Evolutionary conservation across 257 asterid genomes (phyloP).

Genomic region (Nemophila menziesii): DNA sequence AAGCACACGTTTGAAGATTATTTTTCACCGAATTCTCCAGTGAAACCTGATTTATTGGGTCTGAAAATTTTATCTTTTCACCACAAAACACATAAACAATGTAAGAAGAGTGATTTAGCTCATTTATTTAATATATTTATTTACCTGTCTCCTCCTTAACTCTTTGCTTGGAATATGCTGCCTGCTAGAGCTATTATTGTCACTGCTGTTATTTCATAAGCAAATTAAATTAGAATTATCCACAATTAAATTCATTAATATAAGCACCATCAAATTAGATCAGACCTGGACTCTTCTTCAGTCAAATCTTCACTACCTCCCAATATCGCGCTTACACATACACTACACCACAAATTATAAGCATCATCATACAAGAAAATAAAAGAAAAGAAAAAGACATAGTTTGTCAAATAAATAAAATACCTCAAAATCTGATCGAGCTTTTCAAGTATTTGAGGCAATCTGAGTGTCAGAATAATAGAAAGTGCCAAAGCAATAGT

Average conservation of each 20-base stretch:
- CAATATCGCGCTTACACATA: conserved; percentile 75
- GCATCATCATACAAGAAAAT: conserved; percentile 9
- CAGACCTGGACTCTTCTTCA: conserved; percentile 92
- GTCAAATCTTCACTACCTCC: conserved; percentile 72
- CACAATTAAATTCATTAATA: not conserved
- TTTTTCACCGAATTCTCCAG: conserved; percentile 74
- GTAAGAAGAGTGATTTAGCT: too few species aligned
- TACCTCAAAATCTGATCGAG: conserved; percentile 94
- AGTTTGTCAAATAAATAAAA: conserved; percentile 9
- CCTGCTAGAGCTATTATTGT: conserved; percentile 41
- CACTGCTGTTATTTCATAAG: conserved; percentile 36
- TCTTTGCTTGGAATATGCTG: conserved; percentile 78
- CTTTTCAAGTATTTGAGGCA: conserved; percentile 87
- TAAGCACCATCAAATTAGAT: conserved; percentile 1
- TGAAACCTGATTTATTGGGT: conserved; percentile 68
- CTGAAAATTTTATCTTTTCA: conserved; percentile 63
- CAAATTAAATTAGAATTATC: conserved; percentile 10
- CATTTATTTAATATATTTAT: conserved; percentile 4
- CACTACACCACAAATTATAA: conserved; percentile 32
- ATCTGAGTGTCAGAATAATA: conserved; percentile 61
- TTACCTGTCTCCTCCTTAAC: conserved; percentile 89
- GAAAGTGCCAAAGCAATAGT: conserved; percentile 77
- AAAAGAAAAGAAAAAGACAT: not conserved
- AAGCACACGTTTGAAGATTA: conserved; percentile 82
- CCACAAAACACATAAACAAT: conserved; percentile 10